A percentile compares a stretch with the other conserved stretches of the same genome.
These are phyloP conservation scores for Suaeda aralocaspica DNA, from an alignment of 148 eudicot species.

Conservation along the genomic window DNA sequence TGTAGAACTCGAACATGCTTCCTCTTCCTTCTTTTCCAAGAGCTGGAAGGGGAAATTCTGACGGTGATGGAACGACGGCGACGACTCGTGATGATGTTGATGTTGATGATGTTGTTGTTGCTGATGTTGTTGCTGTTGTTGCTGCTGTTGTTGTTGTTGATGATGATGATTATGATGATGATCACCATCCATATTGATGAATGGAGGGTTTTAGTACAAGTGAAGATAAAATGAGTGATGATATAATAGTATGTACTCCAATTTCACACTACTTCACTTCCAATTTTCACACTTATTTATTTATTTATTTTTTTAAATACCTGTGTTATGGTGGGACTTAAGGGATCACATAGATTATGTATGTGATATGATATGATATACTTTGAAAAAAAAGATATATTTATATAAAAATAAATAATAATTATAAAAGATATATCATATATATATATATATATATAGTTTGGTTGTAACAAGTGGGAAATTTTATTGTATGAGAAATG, in stretches of 20 bases:
- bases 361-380: too few relatives aligned
- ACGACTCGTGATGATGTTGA: conserved; percentile 40
- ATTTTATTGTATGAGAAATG: conserved; percentile 23
- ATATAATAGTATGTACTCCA: too few relatives aligned
- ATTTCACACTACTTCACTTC: background rate
- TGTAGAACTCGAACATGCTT: conserved; percentile 45
- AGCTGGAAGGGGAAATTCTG: conserved; percentile 85
- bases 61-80: conserved; percentile 30
- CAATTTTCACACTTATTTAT: background rate
- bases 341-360: conserved; percentile 11
- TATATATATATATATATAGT: too few relatives aligned
- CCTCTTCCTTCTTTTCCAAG: conserved; percentile 75
- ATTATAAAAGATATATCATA: too few relatives aligned
- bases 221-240: conserved; percentile 18
- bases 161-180: conserved; percentile 44
- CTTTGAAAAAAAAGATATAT: too few relatives aligned
- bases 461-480: conserved; percentile 12
- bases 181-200: conserved; percentile 55
- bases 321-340: conserved; percentile 22
- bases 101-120: conserved; percentile 32
- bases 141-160: conserved; percentile 34
- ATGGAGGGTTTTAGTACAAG: background rate
- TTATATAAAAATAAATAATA: too few relatives aligned
- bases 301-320: background rate
- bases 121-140: conserved; percentile 35